These are phyloP conservation scores for Tricholoma flavovirens DNA, from an alignment of 768 basidiomycete genomes.

Conservation along the genomic window DNA sequence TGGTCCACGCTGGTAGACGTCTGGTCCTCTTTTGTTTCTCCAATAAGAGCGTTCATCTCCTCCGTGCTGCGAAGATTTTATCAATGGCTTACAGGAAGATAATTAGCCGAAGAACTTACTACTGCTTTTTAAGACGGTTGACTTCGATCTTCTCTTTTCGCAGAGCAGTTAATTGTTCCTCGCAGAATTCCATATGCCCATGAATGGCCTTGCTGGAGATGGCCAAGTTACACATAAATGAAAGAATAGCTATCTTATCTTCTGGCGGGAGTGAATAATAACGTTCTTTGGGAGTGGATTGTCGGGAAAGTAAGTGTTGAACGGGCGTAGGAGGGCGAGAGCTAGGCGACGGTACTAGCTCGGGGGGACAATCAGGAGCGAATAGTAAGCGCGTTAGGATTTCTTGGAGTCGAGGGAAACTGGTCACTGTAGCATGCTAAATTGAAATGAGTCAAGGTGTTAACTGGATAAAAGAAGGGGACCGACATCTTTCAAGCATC, in stretches of 20 bases:
- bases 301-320: slow-evolving; percentile 32
- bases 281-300: slow-evolving; percentile 55
- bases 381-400: slow-evolving; percentile 72
- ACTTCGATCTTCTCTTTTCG: slow-evolving; percentile 95
- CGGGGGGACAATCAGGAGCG: slow-evolving; percentile 47
- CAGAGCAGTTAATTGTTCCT: slow-evolving; percentile 83
- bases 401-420: slow-evolving; percentile 67
- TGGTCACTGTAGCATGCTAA: slow-evolving; percentile 69
- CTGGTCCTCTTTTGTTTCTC: slow-evolving; percentile 49
- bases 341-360: slow-evolving; percentile 38
- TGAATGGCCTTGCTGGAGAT: slow-evolving; percentile 89
- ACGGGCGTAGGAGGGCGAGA: slow-evolving; percentile 45
- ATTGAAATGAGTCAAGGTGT: slow-evolving; percentile 2
- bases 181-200: slow-evolving; percentile 84
- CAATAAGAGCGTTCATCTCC: slow-evolving; percentile 62
- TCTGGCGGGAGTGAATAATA: slow-evolving; percentile 68
- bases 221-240: slow-evolving; percentile 86
- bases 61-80: slow-evolving; percentile 45
- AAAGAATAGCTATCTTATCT: slow-evolving; percentile 81
- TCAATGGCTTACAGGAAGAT: slow-evolving; percentile 9
- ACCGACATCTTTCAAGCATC: slow-evolving; percentile 86
- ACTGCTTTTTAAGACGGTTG: slow-evolving; percentile 82
- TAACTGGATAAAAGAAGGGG: neutral
- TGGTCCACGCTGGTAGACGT: slow-evolving; percentile 44
- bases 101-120: slow-evolving; percentile 47